Percentiles rank a stretch among this genome's conserved stretches.
Evolutionary conservation across 2,329 filamentous ascomycete genomes (phyloP).

Genomic region (Colletotrichum falcatum): DNA sequence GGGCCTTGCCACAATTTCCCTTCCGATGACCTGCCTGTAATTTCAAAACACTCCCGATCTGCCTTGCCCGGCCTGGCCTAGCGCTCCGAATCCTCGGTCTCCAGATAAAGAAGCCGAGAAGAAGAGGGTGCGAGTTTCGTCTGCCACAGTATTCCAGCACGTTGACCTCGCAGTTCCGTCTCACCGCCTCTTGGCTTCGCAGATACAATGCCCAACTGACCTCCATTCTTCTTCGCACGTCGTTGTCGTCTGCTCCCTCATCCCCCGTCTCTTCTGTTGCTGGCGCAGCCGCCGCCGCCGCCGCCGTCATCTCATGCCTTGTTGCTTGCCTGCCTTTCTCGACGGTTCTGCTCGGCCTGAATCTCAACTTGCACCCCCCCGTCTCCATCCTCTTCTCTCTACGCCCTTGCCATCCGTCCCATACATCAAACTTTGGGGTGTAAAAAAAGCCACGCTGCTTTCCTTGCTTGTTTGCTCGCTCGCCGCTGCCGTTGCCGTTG

Average conservation of each 20-base stretch:
- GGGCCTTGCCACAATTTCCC: background rate
- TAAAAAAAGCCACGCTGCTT: constrained; percentile 9
- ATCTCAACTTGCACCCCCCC: constrained; percentile 10
- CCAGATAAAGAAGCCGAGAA: background rate
- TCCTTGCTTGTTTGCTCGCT: too few relatives aligned
- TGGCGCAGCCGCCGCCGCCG: background rate
- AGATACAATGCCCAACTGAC: constrained; percentile 25
- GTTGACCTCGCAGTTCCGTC: constrained; percentile 33
- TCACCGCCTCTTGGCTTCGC: constrained; percentile 27
- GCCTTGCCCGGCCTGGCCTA: constrained; percentile 32
- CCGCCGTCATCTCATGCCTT: constrained; percentile 2
- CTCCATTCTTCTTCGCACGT: constrained; percentile 40
- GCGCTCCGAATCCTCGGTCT: background rate
- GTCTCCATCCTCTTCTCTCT: constrained; percentile 9
- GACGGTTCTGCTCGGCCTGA: background rate
- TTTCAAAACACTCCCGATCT: constrained; percentile 33
- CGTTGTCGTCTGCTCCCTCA: background rate
- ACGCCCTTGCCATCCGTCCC: constrained; percentile 8
- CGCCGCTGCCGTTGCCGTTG: constrained; percentile 1
- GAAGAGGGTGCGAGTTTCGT: background rate
- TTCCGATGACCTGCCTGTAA: constrained; percentile 2
- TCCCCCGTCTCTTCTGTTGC: too few relatives aligned
- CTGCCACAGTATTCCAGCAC: constrained; percentile 35
- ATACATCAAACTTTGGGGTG: background rate
- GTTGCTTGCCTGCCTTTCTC: constrained; percentile 13